Conservation (phyloP, 2,329 filamentous ascomycete species). For the Stylonectria norvegica region DNA sequence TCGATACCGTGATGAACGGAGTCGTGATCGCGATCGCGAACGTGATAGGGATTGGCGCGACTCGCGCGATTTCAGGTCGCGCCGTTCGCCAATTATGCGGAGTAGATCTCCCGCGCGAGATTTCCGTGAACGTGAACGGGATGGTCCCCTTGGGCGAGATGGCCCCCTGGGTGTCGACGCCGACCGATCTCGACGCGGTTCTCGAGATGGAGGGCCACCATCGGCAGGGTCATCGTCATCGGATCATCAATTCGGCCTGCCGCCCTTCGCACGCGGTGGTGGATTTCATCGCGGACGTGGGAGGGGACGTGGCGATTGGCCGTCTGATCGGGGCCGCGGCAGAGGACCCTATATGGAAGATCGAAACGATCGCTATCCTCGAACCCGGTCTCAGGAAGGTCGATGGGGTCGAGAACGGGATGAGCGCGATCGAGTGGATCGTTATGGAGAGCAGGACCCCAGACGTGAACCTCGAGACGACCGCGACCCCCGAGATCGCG, state of each 20-base stretch:
- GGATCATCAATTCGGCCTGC: slow-evolving; percentile 57
- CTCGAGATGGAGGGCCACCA: slow-evolving; percentile 65
- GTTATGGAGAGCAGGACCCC: slow-evolving; percentile 39
- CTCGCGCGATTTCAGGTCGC: slow-evolving; percentile 36
- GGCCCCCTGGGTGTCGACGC: slow-evolving; percentile 62
- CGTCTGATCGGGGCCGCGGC: slow-evolving; percentile 49
- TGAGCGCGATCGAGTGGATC: slow-evolving; percentile 48
- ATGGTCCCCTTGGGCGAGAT: slow-evolving; percentile 55
- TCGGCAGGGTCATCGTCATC: slow-evolving; percentile 70
- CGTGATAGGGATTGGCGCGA: slow-evolving; percentile 48
- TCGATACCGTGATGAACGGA: slow-evolving; percentile 58
- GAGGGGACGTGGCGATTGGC: slow-evolving; percentile 43
- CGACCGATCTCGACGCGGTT: slow-evolving; percentile 63
- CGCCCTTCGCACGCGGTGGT: slow-evolving; percentile 52
- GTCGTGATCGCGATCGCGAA: slow-evolving; percentile 54
- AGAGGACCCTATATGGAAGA: slow-evolving; percentile 57
- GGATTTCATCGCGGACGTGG: slow-evolving; percentile 55
- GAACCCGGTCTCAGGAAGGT: slow-evolving; percentile 64
- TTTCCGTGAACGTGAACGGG: slow-evolving; percentile 57
- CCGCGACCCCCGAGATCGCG: slow-evolving; percentile 44
- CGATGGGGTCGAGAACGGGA: slow-evolving; percentile 56
- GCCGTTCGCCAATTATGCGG: slow-evolving; percentile 58
- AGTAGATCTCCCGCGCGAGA: slow-evolving; percentile 66
- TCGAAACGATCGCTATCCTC: slow-evolving; percentile 56
- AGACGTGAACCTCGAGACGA: slow-evolving; percentile 47